phyloP scores from a whole-genome alignment of 1,284 basidiomycete genomes.

The Termitomyces sp. region DNA sequence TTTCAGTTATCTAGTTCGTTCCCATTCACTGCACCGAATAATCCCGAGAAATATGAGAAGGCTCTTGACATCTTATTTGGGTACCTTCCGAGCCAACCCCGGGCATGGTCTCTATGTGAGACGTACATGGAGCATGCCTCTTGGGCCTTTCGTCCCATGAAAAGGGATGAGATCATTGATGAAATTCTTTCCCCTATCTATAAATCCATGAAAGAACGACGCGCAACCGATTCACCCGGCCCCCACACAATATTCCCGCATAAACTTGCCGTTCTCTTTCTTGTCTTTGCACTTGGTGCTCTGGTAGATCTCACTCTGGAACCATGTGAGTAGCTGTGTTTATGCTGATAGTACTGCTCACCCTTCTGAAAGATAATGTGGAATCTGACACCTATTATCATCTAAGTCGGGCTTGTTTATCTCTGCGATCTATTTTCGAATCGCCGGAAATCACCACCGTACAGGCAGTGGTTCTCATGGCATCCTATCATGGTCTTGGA shows the following conservation, averaged over 20 bases:
- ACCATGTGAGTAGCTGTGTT: conserved; percentile 33
- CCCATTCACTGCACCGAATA: conserved; percentile 38
- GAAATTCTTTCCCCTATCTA: conserved; percentile 59
- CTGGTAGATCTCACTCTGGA: conserved; percentile 60
- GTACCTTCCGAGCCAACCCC: conserved; percentile 47
- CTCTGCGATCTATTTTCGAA: conserved; percentile 57
- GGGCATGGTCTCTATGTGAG: conserved; percentile 62
- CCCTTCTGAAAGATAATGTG: conserved; percentile 34
- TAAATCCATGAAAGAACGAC: conserved; percentile 41
- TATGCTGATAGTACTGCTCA: background rate
- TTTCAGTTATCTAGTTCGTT: conserved; percentile 38
- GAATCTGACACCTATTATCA: conserved; percentile 61
- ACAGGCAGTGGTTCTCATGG: conserved; percentile 53
- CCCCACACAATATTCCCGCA: conserved; percentile 41
- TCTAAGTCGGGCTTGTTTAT: conserved; percentile 50
- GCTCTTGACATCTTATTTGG: conserved; percentile 39
- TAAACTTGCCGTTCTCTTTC: conserved; percentile 49
- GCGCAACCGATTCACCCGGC: conserved; percentile 22
- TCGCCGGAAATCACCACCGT: conserved; percentile 58
- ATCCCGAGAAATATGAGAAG: conserved; percentile 27
- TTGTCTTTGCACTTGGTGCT: conserved; percentile 56
- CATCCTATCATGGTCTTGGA: conserved; percentile 48
- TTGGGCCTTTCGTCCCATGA: conserved; percentile 56
- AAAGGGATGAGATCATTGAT: conserved; percentile 61
- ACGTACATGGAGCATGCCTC: conserved; percentile 61